phyloP scores from a whole-genome alignment of 1,139 yeast genomes.

The Kodamaea sp. region DNA sequence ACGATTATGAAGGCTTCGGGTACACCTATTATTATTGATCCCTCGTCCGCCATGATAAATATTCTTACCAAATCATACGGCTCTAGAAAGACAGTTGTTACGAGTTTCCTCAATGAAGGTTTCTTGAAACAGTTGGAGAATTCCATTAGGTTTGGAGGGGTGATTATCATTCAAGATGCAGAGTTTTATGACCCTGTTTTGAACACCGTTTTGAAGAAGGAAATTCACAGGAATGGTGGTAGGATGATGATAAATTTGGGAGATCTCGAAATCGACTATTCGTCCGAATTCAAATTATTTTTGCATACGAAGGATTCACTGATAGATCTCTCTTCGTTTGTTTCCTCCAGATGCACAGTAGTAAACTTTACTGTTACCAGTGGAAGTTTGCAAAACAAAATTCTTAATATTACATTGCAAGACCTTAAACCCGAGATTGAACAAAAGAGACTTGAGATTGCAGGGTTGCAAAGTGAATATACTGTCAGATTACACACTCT shows the following conservation, averaged over 20 bases:
- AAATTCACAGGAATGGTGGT: constrained; percentile 69
- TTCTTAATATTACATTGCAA: constrained; percentile 58
- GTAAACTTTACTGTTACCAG: constrained; percentile 74
- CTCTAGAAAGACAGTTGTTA: constrained; percentile 43
- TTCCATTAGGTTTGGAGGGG: constrained; percentile 81
- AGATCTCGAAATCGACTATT: constrained; percentile 63
- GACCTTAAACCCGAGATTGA: constrained; percentile 70
- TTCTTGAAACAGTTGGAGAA: constrained; percentile 74
- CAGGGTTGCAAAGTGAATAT: constrained; percentile 61
- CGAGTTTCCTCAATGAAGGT: constrained; percentile 75
- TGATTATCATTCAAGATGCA: constrained; percentile 71
- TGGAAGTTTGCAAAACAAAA: constrained; percentile 63
- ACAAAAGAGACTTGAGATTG: constrained; percentile 51
- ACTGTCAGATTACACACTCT: constrained; percentile 52
- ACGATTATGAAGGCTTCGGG: constrained; percentile 46
- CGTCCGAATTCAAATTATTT: constrained; percentile 61
- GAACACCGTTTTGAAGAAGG: constrained; percentile 60
- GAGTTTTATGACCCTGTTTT: constrained; percentile 79
- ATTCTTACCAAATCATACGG: constrained; percentile 34
- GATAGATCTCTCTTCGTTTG: constrained; percentile 50
- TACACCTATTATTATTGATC: constrained; percentile 71
- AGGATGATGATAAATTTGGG: constrained; percentile 64
- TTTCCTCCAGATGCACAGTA: constrained; percentile 60
- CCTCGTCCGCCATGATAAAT: constrained; percentile 52
- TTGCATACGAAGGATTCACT: constrained; percentile 64